Conservation (phyloP, 2,329 filamentous ascomycete species). For the Nigrospora osmanthi region DNA sequence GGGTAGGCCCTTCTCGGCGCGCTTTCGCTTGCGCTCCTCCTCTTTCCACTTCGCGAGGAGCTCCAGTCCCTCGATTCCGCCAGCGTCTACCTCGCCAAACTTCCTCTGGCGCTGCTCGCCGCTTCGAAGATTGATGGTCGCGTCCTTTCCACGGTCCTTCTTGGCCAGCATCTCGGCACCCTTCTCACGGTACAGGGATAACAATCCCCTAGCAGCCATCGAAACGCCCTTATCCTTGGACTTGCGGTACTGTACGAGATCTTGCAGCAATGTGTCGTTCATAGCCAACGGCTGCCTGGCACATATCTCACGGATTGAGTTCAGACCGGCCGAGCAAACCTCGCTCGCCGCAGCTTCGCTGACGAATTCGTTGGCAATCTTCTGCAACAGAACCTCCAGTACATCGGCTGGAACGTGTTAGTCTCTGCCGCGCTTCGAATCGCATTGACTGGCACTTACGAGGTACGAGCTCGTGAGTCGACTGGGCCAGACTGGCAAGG, state of each 20-base stretch:
- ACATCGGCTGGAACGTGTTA: conserved; percentile 51
- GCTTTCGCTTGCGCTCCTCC: conserved; percentile 71
- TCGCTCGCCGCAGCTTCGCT: conserved; percentile 88
- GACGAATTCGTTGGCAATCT: conserved; percentile 98
- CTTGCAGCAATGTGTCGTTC: conserved; percentile 90
- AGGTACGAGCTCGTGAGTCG: conserved; percentile 83
- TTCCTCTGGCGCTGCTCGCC: conserved; percentile 70
- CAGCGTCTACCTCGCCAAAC: conserved; percentile 74
- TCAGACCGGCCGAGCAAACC: conserved; percentile 85
- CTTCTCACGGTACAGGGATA: conserved; percentile 86
- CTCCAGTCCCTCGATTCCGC: conserved; percentile 86
- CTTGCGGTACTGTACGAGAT: conserved; percentile 91
- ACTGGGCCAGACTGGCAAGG: conserved; percentile 84
- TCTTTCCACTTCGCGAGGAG: conserved; percentile 90
- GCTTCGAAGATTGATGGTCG: conserved; percentile 70
- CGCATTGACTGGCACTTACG: conserved; percentile 22
- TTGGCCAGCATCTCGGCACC: conserved; percentile 83
- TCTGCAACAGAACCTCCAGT: conserved; percentile 81
- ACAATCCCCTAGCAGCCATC: conserved; percentile 91
- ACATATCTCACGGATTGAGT: conserved; percentile 92
- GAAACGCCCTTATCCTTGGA: conserved; percentile 98
- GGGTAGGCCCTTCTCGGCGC: conserved; percentile 58
- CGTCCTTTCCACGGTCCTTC: conserved; percentile 85
- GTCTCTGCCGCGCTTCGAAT: neutral
- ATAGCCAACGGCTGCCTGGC: conserved; percentile 91